A percentile compares a stretch with the other conserved stretches of the same genome.
These are phyloP conservation scores for Oidium heveae DNA, from an alignment of 2,329 filamentous ascomycete species.

Conservation along the genomic window DNA sequence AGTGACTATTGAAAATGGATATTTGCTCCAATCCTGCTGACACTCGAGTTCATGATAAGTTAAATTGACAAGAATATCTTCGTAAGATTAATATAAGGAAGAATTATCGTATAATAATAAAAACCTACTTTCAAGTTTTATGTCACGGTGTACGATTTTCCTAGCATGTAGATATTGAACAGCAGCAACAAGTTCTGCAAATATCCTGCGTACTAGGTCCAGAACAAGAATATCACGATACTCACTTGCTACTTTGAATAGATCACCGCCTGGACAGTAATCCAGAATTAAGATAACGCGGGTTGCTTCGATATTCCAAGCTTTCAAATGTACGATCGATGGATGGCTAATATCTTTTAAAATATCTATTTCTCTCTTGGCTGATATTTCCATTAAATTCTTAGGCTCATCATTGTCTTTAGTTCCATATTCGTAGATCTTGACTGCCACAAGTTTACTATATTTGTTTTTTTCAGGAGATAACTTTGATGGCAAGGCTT, in stretches of 20 bases:
- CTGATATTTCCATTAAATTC: conserved; percentile 72
- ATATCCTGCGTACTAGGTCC: conserved; percentile 54
- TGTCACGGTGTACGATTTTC: conserved; percentile 83
- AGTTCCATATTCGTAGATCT: conserved; percentile 85
- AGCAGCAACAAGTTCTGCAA: conserved; percentile 67
- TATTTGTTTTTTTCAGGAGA: conserved; percentile 25
- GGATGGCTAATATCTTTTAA: conserved; percentile 73
- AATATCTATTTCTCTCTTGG: conserved; percentile 88
- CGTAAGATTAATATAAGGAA: conserved; percentile 1
- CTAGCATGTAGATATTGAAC: conserved; percentile 64
- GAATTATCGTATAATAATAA: conserved; percentile 2
- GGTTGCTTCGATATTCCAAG: conserved; percentile 64
- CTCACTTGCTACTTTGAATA: conserved; percentile 73
- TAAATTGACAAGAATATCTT: conserved; percentile 80
- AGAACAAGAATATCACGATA: conserved; percentile 43
- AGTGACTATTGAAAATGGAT: conserved; percentile 64
- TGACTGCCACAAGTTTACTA: conserved; percentile 77
- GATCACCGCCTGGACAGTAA: conserved; percentile 80
- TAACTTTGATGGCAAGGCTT: conserved; percentile 9
- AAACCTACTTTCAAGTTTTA: conserved; percentile 82
- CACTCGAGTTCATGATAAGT: conserved; percentile 35
- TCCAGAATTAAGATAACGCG: conserved; percentile 67
- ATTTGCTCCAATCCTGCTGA: conserved; percentile 40
- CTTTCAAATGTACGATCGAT: conserved; percentile 72
- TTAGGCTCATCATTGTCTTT: conserved; percentile 69